Percentiles rank a stretch among this genome's conserved stretches.
Conservation (phyloP, 2,329 filamentous ascomycete species). For the Penicillium sp. region DNA sequence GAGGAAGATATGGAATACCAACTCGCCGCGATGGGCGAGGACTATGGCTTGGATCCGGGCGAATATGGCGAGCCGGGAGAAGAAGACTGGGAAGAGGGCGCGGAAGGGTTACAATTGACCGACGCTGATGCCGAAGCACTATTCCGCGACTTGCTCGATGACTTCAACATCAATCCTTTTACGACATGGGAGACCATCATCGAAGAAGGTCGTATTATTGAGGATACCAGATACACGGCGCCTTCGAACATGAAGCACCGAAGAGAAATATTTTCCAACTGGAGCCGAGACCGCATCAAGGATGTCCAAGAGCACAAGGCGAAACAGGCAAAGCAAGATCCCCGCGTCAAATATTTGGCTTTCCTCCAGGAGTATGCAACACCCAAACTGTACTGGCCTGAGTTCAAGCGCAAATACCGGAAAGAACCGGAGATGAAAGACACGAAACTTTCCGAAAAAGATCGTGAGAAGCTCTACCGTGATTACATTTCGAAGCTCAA, state of each 20-base stretch:
- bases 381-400: slow-evolving; percentile 93
- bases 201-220: slow-evolving; percentile 75
- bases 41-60: slow-evolving; percentile 74
- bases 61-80: slow-evolving; percentile 67
- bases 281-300: slow-evolving; percentile 75
- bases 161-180: slow-evolving; percentile 80
- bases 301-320: slow-evolving; percentile 69
- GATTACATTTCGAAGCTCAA: slow-evolving; percentile 49
- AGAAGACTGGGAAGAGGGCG: slow-evolving; percentile 65
- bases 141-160: slow-evolving; percentile 83
- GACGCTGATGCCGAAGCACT: slow-evolving; percentile 73
- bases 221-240: slow-evolving; percentile 83
- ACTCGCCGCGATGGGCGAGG: slow-evolving; percentile 80
- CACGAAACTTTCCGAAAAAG: slow-evolving; percentile 45
- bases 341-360: slow-evolving; percentile 74
- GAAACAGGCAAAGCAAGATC: slow-evolving; percentile 76
- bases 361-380: slow-evolving; percentile 80
- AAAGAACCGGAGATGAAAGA: slow-evolving; percentile 72
- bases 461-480: slow-evolving; percentile 50
- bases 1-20: slow-evolving; percentile 95
- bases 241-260: slow-evolving; percentile 77
- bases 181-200: slow-evolving; percentile 88
- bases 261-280: slow-evolving; percentile 78
- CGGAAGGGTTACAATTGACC: slow-evolving; percentile 67
- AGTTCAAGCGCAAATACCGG: slow-evolving; percentile 89